Conservation (phyloP, 2,329 filamentous ascomycete genomes). For the Botryotinia calthae region DNA sequence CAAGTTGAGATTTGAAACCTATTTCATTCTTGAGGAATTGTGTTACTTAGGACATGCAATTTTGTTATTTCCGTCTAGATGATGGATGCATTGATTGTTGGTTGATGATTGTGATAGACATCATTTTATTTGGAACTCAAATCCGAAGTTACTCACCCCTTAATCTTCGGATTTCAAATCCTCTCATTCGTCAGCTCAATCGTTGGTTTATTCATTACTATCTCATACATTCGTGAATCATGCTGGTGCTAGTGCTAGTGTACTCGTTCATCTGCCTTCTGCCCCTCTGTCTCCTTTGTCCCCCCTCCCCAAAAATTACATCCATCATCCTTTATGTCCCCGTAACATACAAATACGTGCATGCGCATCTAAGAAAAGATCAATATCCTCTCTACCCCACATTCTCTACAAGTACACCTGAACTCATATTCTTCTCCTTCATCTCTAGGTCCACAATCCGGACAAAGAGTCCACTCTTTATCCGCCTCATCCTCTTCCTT, state of each 20-base stretch:
- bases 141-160: rapidly evolving
- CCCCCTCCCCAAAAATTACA: background rate
- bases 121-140: background rate
- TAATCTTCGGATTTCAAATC: background rate
- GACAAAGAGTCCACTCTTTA: conserved; percentile 25
- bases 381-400: conserved; percentile 32
- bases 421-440: conserved; percentile 26
- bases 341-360: background rate
- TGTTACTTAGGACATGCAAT: too few species aligned
- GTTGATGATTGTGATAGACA: rapidly evolving
- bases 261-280: background rate
- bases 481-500: background rate
- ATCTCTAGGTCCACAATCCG: conserved; percentile 27
- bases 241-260: background rate
- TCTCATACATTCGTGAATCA: background rate
- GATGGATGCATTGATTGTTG: too few species aligned
- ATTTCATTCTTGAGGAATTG: too few species aligned
- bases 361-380: conserved; percentile 29
- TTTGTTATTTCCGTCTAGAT: background rate
- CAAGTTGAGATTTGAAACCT: too few species aligned
- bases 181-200: background rate
- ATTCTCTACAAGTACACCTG: conserved; percentile 23
- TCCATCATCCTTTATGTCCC: background rate
- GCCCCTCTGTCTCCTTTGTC: too few species aligned
- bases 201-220: background rate